Percentiles rank a stretch among this genome's conserved stretches.
Evolutionary conservation across 257 asterid species (phyloP).

Genomic region (Knoxia roxburghii): DNA sequence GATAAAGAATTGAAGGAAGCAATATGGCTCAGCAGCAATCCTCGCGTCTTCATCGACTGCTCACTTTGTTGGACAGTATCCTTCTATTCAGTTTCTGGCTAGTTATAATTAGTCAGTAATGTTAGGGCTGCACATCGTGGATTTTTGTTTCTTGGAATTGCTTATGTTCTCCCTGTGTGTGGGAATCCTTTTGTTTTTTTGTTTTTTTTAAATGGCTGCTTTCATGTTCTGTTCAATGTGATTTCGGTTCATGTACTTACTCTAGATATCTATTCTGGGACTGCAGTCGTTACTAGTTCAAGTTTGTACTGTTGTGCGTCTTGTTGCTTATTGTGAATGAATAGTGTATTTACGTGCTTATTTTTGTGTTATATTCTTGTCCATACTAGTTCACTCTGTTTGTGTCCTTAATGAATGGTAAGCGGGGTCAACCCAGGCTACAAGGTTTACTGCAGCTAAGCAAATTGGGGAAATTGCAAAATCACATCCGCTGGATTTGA

Average conservation of each 20-base stretch:
- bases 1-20: slow-evolving; percentile 24
- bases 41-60: slow-evolving; percentile 89
- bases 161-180: background rate
- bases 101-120: background rate
- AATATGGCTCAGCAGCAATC: slow-evolving; percentile 92
- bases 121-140: background rate
- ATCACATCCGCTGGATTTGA: slow-evolving; percentile 94
- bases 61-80: slow-evolving; percentile 98
- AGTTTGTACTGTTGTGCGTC: background rate
- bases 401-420: slow-evolving; percentile 50
- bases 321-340: background rate
- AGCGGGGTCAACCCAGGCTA: slow-evolving; percentile 98
- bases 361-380: background rate
- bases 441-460: slow-evolving; percentile 95
- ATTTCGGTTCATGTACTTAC: background rate
- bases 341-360: background rate
- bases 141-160: background rate
- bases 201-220: too few relatives aligned
- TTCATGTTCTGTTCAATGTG: background rate
- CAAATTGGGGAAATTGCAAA: slow-evolving; percentile 98
- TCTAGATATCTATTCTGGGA: background rate
- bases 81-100: slow-evolving; percentile 24
- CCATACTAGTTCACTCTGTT: too few relatives aligned
- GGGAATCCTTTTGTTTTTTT: too few relatives aligned
- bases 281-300: background rate